Evolutionary conservation across 208 protist species (phyloP), one percentile per base, ranked within the genome.

Genomic region (Crithidia sp.): DNA sequence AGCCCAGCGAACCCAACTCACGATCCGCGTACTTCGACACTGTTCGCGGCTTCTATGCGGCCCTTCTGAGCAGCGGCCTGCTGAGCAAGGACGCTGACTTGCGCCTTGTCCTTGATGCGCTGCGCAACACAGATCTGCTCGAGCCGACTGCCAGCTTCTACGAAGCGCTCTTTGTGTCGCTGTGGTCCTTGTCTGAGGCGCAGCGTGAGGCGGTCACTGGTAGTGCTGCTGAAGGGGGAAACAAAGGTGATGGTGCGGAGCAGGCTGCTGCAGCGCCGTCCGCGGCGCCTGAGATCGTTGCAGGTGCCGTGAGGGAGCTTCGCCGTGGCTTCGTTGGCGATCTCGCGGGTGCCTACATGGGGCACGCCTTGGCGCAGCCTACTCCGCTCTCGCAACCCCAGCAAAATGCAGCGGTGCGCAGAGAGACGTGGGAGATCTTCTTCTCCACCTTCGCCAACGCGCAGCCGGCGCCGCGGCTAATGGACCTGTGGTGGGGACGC

Each of bases 401-500:
- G 28, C 28, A 28, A 28, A 28, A 2, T 16, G 64, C n/a, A 3
- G 41, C 45, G n/a, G 69, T 82, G 68, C 52, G 63, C 16, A 50
- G 62, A 12, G 60, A 73, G 43, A 86, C 86, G 57, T 96, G 91
- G 91, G 77, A 82, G 10, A 47, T 74, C 7, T 86, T 91, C 43
- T 89, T 96, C 68, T 61, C 71, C 37, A 66, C 87, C 0, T 84
- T 82, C 68, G 81, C 86, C 7, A 58, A 89, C 50, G 65, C 68
- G 43, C 82, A 93, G 44, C 73, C 82, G 37, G 82, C 88, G 16
- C 85, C 85, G n/a, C 92, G 87, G 66, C 81, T 96, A 50, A 73
- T 96, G 56, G 86, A 93, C 53, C 81, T 94, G 47, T 96, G 92
- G 90, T 96, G 89, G 88, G 37, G 65, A 28, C 77, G 77, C 49